These are phyloP conservation scores for Kwoniella shivajii DNA, from an alignment of 1,284 basidiomycete species.

Conservation along the genomic window DNA sequence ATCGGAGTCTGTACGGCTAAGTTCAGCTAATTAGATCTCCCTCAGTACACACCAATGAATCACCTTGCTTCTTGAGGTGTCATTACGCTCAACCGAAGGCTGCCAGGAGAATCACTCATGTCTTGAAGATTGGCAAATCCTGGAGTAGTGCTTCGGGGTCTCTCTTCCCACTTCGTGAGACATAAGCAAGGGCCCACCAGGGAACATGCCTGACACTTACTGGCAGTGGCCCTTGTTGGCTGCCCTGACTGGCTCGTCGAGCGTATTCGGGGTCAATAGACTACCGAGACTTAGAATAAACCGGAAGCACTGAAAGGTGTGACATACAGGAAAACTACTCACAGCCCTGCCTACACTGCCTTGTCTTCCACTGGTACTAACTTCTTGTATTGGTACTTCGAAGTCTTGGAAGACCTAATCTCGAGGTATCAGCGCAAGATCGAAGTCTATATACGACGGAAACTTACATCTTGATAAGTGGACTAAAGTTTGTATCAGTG, in stretches of 20 bases:
- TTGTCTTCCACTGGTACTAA: conserved; percentile 2
- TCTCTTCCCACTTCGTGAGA: conserved; percentile 17
- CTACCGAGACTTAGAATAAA: background rate
- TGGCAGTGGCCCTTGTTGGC: conserved; percentile 20
- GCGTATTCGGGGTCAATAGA: conserved; percentile 21
- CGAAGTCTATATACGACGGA: background rate
- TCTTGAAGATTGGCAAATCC: conserved; percentile 17
- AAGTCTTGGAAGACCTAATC: conserved; percentile 13
- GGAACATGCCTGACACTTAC: conserved; percentile 9
- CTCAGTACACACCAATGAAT: conserved; percentile 1
- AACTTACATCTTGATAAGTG: conserved; percentile 13
- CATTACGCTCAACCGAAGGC: conserved; percentile 36
- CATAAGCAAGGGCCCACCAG: background rate
- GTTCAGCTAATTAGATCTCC: too few species aligned
- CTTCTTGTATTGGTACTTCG: conserved; percentile 13
- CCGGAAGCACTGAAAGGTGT: too few species aligned
- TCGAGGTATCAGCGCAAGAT: background rate
- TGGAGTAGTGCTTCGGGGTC: conserved; percentile 8
- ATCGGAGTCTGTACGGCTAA: conserved; percentile 6
- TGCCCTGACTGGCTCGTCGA: conserved; percentile 22
- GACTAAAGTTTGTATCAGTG: background rate
- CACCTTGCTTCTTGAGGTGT: conserved; percentile 40
- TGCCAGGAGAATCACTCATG: conserved; percentile 24
- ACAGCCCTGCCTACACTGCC: conserved; percentile 16
- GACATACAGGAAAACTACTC: background rate